Percentiles rank a stretch among this genome's conserved stretches.
These are phyloP conservation scores for Penicillium sclerotigenum DNA, from an alignment of 2,329 filamentous ascomycete genomes.

Conservation along the genomic window DNA sequence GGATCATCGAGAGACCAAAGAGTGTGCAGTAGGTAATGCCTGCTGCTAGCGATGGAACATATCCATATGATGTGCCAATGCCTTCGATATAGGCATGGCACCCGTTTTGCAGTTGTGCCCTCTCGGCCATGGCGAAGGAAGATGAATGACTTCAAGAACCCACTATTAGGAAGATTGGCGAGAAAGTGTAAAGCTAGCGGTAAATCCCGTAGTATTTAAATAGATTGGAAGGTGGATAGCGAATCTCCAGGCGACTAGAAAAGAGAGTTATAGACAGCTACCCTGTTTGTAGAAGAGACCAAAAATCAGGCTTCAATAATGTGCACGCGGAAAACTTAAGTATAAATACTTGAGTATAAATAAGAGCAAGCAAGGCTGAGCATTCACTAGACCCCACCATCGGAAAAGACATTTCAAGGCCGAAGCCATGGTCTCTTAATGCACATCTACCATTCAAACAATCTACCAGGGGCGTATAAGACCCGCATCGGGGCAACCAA, in stretches of 20 bases:
- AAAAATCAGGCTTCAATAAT: not conserved
- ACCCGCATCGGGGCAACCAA: conserved; percentile 8
- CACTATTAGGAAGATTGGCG: too few relatives aligned
- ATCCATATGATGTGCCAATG: conserved; percentile 31
- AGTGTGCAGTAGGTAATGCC: conserved; percentile 35
- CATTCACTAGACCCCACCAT: conserved; percentile 4
- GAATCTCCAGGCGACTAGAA: not conserved
- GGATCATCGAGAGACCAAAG: conserved; percentile 37
- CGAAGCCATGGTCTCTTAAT: not conserved
- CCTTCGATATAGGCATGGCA: conserved; percentile 30
- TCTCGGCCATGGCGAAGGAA: conserved; percentile 8
- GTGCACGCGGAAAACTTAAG: not conserved
- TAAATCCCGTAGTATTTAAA: not conserved
- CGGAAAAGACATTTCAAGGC: conserved; percentile 1
- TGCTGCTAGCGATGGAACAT: conserved; percentile 32
- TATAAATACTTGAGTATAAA: conserved; percentile 3
- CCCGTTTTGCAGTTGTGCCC: conserved; percentile 13
- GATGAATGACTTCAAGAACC: not conserved
- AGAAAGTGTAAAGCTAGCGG: not conserved
- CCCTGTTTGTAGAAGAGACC: not conserved
- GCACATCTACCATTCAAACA: not conserved
- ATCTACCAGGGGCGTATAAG: not conserved
- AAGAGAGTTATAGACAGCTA: not conserved
- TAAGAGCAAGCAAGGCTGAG: conserved; percentile 5
- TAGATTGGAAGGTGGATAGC: not conserved